These are phyloP conservation scores for Acanthamoeba quina DNA, from an alignment of 208 protist species.

Conservation along the genomic window DNA sequence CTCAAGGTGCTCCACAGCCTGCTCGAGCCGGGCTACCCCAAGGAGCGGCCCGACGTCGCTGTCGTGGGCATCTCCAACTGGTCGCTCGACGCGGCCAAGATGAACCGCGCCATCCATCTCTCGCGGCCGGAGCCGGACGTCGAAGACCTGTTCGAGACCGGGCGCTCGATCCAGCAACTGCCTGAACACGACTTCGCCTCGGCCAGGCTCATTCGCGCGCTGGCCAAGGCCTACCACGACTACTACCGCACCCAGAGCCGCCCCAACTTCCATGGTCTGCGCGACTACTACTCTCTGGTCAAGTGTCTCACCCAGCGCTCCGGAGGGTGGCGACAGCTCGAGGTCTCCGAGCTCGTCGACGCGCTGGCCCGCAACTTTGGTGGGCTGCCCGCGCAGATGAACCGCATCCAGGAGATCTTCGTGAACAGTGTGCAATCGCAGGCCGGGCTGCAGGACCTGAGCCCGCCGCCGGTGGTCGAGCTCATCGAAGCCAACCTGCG, in stretches of 20 bases:
- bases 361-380: slow-evolving; percentile 80
- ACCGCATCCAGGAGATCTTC: slow-evolving; percentile 2
- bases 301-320: slow-evolving; percentile 18
- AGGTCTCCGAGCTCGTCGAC: not conserved
- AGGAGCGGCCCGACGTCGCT: slow-evolving; percentile 78
- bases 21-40: slow-evolving; percentile 68
- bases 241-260: slow-evolving; percentile 68
- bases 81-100: slow-evolving; percentile 91
- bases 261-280: slow-evolving; percentile 85
- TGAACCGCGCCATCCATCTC: slow-evolving; percentile 89
- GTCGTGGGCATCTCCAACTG: slow-evolving; percentile 93
- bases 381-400: not conserved
- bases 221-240: slow-evolving; percentile 30
- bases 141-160: slow-evolving; percentile 11
- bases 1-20: slow-evolving; percentile 92
- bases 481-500: not conserved
- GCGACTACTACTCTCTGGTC: slow-evolving; percentile 87
- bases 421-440: not conserved
- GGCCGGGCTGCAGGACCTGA: not conserved
- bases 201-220: not conserved
- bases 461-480: not conserved
- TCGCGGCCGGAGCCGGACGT: slow-evolving; percentile 30
- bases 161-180: not conserved
- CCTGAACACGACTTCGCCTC: not conserved
- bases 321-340: not conserved